A percentile compares a stretch with the other conserved stretches of the same genome.
These are phyloP conservation scores for Keqinozyma sinolaborantium DNA, from an alignment of 1,139 yeast species.

Conservation along the genomic window DNA sequence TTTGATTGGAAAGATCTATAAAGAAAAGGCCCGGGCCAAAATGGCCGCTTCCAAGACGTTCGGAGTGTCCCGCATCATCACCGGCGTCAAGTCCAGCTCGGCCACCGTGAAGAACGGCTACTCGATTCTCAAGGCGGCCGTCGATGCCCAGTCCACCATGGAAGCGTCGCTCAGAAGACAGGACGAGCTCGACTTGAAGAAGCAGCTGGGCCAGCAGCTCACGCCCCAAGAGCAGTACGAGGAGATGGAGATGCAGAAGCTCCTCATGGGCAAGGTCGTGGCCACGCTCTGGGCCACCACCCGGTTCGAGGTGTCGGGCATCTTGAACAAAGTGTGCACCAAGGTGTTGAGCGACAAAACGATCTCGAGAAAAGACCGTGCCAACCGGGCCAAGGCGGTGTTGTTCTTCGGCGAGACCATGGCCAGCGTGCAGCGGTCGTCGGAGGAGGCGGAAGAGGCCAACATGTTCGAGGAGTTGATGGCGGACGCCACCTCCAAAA, in stretches of 20 bases:
- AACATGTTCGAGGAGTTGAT: conserved; percentile 73
- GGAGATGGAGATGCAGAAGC: conserved; percentile 61
- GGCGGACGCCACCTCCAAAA: conserved; percentile 60
- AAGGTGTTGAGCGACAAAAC: conserved; percentile 55
- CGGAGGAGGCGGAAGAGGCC: conserved; percentile 73
- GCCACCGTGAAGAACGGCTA: conserved; percentile 37
- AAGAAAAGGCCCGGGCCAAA: conserved; percentile 51
- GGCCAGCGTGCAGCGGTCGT: conserved; percentile 52
- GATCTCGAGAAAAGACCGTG: conserved; percentile 47
- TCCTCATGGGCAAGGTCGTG: conserved; percentile 68
- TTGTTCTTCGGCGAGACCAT: conserved; percentile 56
- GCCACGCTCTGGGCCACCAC: conserved; percentile 82
- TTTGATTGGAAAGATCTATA: conserved; percentile 63
- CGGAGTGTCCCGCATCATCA: conserved; percentile 51
- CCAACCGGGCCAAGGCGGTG: conserved; percentile 59
- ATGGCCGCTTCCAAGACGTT: conserved; percentile 36
- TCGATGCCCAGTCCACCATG: conserved; percentile 40
- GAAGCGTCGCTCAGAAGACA: conserved; percentile 46
- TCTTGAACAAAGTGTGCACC: conserved; percentile 64
- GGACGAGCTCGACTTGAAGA: conserved; percentile 37
- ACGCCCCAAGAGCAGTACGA: conserved; percentile 45
- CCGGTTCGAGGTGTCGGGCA: conserved; percentile 67
- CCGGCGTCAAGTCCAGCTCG: conserved; percentile 42
- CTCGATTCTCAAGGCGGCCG: conserved; percentile 36
- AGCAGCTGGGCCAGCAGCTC: conserved; percentile 25